Evolutionary conservation across 176 grass and related monocot species (phyloP).

Genomic region (Oryza officinalis): DNA sequence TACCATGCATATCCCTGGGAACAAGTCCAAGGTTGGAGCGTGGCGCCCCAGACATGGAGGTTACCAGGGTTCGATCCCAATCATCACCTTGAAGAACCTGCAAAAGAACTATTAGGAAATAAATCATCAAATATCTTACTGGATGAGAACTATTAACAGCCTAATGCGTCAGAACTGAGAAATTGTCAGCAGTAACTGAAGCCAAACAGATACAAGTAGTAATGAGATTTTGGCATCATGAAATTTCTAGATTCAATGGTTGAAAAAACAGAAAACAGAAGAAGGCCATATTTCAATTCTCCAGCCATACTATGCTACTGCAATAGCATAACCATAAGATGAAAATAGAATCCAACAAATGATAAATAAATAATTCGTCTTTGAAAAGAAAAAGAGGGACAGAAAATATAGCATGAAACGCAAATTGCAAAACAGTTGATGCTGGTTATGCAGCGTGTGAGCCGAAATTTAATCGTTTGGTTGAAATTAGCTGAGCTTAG

Average conservation of each 20-base stretch:
- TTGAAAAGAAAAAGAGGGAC: background rate
- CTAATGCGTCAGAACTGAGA: background rate
- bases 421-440: background rate
- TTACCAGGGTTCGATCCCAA: conserved; percentile 33
- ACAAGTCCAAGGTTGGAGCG: conserved; percentile 55
- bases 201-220: background rate
- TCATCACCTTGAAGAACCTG: conserved; percentile 49
- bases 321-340: background rate
- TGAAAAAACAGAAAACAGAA: background rate
- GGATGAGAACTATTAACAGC: background rate
- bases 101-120: conserved; percentile 19
- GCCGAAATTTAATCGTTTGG: background rate
- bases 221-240: background rate
- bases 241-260: background rate
- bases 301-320: background rate
- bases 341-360: background rate
- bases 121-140: conserved; percentile 26
- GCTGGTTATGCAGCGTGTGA: background rate
- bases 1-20: conserved; percentile 59
- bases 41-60: conserved; percentile 54
- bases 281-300: background rate
- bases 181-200: conserved; percentile 5
- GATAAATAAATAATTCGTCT: background rate
- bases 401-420: background rate
- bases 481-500: background rate